These are phyloP conservation scores for Cladosporium sp. DNA, from an alignment of 2,329 filamentous ascomycete species.

Conservation along the genomic window DNA sequence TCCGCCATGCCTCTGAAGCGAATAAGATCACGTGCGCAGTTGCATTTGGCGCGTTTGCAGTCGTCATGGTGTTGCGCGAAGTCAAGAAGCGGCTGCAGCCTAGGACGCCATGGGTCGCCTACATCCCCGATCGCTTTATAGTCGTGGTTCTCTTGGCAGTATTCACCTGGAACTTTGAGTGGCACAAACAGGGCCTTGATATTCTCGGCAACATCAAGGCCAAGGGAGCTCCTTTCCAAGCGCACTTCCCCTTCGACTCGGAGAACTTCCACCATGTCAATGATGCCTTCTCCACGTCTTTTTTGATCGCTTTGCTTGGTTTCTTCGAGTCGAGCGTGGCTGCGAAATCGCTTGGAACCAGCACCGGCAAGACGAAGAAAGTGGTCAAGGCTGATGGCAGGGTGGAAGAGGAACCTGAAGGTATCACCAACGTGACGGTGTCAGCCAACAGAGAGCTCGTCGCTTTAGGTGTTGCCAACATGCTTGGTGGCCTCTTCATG, in stretches of 20 bases:
- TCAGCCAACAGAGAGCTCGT: constrained; percentile 93
- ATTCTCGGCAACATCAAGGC: constrained; percentile 81
- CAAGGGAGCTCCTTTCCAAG: constrained; percentile 70
- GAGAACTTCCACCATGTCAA: constrained; percentile 78
- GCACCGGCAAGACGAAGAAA: constrained; percentile 50
- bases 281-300: constrained; percentile 84
- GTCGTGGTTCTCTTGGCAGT: constrained; percentile 85
- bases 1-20: constrained; percentile 63
- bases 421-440: constrained; percentile 75
- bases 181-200: constrained; percentile 77
- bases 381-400: constrained; percentile 31
- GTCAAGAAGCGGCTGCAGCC: constrained; percentile 79
- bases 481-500: constrained; percentile 91
- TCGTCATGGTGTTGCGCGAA: constrained; percentile 84
- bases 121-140: constrained; percentile 86
- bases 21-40: constrained; percentile 77
- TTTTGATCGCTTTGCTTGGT: constrained; percentile 90
- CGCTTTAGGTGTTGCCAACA: constrained; percentile 83
- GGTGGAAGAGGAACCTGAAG: constrained; percentile 40
- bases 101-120: constrained; percentile 76
- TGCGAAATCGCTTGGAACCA: constrained; percentile 78
- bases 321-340: constrained; percentile 98
- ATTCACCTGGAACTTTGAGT: constrained; percentile 72
- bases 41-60: constrained; percentile 73
- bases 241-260: constrained; percentile 81